phyloP scores from a whole-genome alignment of 331 rosid genomes.

The Pyrus hybrid region DNA sequence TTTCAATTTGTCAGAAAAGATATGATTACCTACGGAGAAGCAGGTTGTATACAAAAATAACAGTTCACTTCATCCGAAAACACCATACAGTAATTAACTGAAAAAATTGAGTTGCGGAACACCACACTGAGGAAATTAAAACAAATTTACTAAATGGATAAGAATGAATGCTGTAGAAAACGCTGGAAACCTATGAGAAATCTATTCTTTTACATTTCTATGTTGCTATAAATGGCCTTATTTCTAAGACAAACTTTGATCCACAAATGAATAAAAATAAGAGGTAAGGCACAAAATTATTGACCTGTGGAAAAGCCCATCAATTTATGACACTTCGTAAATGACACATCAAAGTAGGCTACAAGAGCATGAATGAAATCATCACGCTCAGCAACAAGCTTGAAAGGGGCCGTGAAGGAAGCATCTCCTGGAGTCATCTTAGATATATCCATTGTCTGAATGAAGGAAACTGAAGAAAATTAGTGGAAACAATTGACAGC shows the following conservation, averaged over 20 bases:
- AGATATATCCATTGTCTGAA: conserved; percentile 92
- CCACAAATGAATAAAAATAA: neutral
- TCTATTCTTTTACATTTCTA: no score
- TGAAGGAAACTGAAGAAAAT: conserved; percentile 17
- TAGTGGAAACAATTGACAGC: neutral
- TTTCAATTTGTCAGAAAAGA: neutral
- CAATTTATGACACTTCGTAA: conserved; percentile 84
- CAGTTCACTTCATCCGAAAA: neutral
- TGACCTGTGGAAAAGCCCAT: conserved; percentile 96
- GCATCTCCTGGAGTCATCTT: conserved; percentile 89
- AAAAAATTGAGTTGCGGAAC: neutral
- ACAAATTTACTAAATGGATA: neutral
- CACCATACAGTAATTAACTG: neutral
- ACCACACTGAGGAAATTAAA: neutral
- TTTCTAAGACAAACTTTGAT: no score
- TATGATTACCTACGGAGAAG: neutral
- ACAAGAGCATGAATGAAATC: conserved; percentile 90
- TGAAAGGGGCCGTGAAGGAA: conserved; percentile 82
- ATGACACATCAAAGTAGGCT: conserved; percentile 92
- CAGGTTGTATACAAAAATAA: neutral
- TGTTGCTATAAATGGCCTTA: no score
- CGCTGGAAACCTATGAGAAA: neutral
- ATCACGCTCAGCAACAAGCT: conserved; percentile 76
- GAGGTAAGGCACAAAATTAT: conserved; percentile 5
- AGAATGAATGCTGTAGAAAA: neutral